Conservation (phyloP, 1,284 basidiomycete species). For the Trametes versicolor region DNA sequence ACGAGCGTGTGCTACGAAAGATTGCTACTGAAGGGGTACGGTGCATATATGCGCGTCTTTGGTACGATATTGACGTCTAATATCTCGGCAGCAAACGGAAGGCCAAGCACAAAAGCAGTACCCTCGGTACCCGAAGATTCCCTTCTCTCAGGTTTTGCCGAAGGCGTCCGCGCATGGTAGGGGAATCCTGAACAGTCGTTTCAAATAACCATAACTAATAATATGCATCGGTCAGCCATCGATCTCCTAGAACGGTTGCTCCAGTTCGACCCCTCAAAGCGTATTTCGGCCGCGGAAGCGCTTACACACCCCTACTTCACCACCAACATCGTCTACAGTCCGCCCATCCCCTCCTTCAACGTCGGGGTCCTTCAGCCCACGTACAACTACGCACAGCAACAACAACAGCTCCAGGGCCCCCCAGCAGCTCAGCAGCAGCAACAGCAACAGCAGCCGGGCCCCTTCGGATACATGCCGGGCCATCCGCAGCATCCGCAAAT, state of each 20-base stretch:
- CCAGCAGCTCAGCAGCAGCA: constrained; percentile 55
- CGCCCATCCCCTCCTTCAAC: constrained; percentile 54
- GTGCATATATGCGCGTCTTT: constrained; percentile 28
- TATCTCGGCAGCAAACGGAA: constrained; percentile 74
- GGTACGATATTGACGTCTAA: constrained; percentile 4
- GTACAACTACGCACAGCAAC: constrained; percentile 71
- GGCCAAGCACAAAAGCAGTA: constrained; percentile 84
- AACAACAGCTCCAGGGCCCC: constrained; percentile 48
- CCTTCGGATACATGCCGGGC: constrained; percentile 45
- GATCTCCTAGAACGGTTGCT: constrained; percentile 95
- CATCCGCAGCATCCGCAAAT: constrained; percentile 47
- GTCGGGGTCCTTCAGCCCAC: constrained; percentile 72
- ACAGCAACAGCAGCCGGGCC: constrained; percentile 40
- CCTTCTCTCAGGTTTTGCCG: constrained; percentile 89
- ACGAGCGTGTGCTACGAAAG: constrained; percentile 89
- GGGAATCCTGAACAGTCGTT: constrained; percentile 16
- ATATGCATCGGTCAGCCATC: constrained; percentile 68
- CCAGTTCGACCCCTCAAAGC: constrained; percentile 95
- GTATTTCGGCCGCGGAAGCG: constrained; percentile 93
- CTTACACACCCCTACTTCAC: constrained; percentile 96
- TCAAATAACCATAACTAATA: neutral
- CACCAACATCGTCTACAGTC: constrained; percentile 54
- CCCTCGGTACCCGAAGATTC: constrained; percentile 92
- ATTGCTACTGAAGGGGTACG: constrained; percentile 92
- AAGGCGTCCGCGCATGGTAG: constrained; percentile 91